Evolutionary conservation across 805 yeast species (phyloP), one percentile per base, ranked within the genome.

Genomic region (Suhomyces tanzawaensis): DNA sequence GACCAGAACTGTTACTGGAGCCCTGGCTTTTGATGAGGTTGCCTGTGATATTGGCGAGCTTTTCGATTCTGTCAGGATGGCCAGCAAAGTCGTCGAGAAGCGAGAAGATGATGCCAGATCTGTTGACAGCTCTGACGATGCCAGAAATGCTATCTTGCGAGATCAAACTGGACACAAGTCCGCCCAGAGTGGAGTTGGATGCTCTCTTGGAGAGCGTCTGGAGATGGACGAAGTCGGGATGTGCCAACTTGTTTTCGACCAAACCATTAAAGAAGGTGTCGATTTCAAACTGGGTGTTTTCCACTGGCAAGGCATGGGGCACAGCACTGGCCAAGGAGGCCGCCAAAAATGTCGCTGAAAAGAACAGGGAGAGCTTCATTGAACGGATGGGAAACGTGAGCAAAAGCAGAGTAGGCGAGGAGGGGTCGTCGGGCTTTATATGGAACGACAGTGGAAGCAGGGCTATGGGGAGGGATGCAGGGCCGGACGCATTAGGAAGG

Each of bases 61-160:
- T 37, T 34, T 47, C 44, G 30, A 66, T 53, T 32, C 63, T 42
- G 8, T 36, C 32, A 6, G 66, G 63, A 41, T 53, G 46, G 28
- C 52, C 62, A 4, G 66, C 68, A 16, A 63, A 51, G 21, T 53
- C 58, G 40, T 69, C 70, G 34, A 69, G 54, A n/a, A 55, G 54
- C 11, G 45, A 46, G 47, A 58, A 69, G 28, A 69, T 42, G 16
- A 69, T 42, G 17, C 66, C 68, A 0, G 71, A 52, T 11, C 36
- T 41, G 46, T 69, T 67, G 16, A 67, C 46, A 5, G 53, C 36
- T 4, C 45, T 18, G 21, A 66, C 40, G 4, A 60, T 37, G 6
- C 39, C 29, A 24, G 53, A 66, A 12, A 62, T 44, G 3, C 59
- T 47, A 16, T 42, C 37, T 24, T 55, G 54, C 12, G 21, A 16